Evolutionary conservation across 1,139 yeast species (phyloP), one percentile per base, ranked within the genome.

Genomic region (Protomyces arabidopsidicola): DNA sequence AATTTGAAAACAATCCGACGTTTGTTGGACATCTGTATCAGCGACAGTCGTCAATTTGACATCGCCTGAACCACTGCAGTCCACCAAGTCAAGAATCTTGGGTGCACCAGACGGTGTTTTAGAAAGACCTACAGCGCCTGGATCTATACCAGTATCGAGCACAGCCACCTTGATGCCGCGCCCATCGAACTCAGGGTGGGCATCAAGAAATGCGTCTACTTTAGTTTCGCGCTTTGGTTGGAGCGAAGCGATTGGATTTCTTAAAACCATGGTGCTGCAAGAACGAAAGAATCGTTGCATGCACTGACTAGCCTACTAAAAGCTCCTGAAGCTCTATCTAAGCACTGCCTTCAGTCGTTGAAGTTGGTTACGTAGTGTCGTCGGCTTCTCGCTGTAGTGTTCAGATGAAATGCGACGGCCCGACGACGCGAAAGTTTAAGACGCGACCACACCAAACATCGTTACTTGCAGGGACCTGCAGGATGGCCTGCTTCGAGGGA

Each of bases 81-180:
- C 67, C 18, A 65, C 61, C 24, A 65, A 22, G 35, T 65, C 64
- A 10, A 64, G 50, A 5, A 65, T 22, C n/a, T 65, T 65, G 3
- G 66, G 65, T 45, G 36, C 27, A 9, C 67, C 67, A 10, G 61
- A 56, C 5, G 63, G 45, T 8, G 67, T 65, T 14, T 34, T 45
- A 12, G 55, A 55, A 12, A 65, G 51, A 2, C 67, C 67, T 2
- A 60, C n/a, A 2, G 67, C 66, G 2, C 60, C 57, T 3, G 67
- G 67, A 53, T 65, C 67, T n/a, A 65, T 63, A 0, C 67, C 67
- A 4, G 67, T 65, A 38, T 65, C 67, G 10, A 65, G 53, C 12
- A 65, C 55, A 10, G 66, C 67, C 4, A 65, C 66, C 22, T 38
- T 55, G 10, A 65, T 58, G 22, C 66, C 66, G 36, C 67, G 62